Base-by-base conservation (phyloP, 768 basidiomycete species). In the Piloderma croceum region DNA sequence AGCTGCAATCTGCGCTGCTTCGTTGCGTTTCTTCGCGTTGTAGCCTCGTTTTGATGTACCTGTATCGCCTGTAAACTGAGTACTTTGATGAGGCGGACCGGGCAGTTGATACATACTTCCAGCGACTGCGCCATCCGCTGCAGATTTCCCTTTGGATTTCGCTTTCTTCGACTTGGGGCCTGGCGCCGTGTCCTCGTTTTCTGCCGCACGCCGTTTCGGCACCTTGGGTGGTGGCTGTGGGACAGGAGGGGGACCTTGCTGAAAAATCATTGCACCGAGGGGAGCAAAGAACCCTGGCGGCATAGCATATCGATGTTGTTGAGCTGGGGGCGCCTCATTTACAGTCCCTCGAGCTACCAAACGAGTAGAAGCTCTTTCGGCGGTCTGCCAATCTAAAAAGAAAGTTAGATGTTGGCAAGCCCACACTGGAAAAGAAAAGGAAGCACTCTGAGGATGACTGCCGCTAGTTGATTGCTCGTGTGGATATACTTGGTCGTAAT, bases 21-120 rank as follows among this genome's bases (percentile, higher is more conserved):
- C 83, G 46, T 62, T 79, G 43, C 83, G 80, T 61, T 83, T 86
- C 67, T 81, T 84, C 38, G 78, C 65, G 46, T 72, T 82, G 50
- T 79, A 81, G 31, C 81, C 83, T 49, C 82, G 77, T 62, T 77
- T 79, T 27, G 79, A 52, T 29, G 10, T 47, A 12, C 46, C 54
- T 41, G 48, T 38, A n/a, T n/a, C n/a, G n/a, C n/a, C n/a, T n/a
- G n/a, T n/a, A n/a, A n/a, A n/a, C n/a, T n/a, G n/a, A n/a, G n/a
- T n/a, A n/a, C n/a, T n/a, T n/a, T n/a, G n/a, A n/a, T n/a, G n/a
- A n/a, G n/a, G n/a, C n/a, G n/a, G n/a, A n/a, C n/a, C n/a, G n/a
- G n/a, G n/a, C n/a, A 37, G 11, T 50, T 58, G 62, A 24, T 20
- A 9, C 24, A 44, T 34, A 44, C 23, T 10, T 24, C 49, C 23